Base-by-base conservation (phyloP, 1,284 basidiomycete genomes). In the Boletellus deceptivus region DNA sequence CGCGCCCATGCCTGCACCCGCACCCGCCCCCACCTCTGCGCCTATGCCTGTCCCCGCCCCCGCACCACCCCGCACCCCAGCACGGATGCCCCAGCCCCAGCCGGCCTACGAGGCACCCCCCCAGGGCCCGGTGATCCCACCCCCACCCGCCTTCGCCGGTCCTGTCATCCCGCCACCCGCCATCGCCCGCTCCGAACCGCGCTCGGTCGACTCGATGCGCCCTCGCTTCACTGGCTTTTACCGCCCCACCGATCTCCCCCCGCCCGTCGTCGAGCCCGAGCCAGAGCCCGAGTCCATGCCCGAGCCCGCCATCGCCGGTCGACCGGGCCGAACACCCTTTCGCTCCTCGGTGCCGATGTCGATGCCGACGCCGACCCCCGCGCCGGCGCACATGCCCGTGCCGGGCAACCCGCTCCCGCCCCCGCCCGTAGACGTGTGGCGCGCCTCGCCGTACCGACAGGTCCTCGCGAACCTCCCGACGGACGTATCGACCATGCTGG, bases 361-460 rank as follows among this genome's bases (percentile, higher is more conserved):
- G 3, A 49, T 50, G 34, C 39, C 56, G 4, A 46, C 17, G 3
- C 39, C 54, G 27, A 18, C 17, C 10, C 4, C 18, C 11, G 27
- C 25, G 10, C 27, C 16, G 25, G 8, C 25, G 25, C 25, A 25
- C 25, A 25, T 52, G 31, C 48, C 54, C n/a, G 33, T 4, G 24
- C 54, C 50, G 1, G 38, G 34, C 17, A 80, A 83, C 58, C 80
- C 78, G 3, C 74, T 83, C 10, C 81, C 82, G 0, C 48, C 56
- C 3, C 80, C 74, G 0, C 81, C 82, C 0, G 64, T 65, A 33
- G 74, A 83, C 54, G 48, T 83, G 6, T 80, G 79, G 59, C 68
- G 74, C 6, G 67, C 67, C 34, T 71, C 76, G 0, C 79, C 80
- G 0, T 82, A 81, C 51, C 60, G 70, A 50, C 72, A 75, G 43